These are phyloP conservation scores for Golubevia sp. DNA, from an alignment of 1,284 basidiomycete genomes.

Conservation along the genomic window DNA sequence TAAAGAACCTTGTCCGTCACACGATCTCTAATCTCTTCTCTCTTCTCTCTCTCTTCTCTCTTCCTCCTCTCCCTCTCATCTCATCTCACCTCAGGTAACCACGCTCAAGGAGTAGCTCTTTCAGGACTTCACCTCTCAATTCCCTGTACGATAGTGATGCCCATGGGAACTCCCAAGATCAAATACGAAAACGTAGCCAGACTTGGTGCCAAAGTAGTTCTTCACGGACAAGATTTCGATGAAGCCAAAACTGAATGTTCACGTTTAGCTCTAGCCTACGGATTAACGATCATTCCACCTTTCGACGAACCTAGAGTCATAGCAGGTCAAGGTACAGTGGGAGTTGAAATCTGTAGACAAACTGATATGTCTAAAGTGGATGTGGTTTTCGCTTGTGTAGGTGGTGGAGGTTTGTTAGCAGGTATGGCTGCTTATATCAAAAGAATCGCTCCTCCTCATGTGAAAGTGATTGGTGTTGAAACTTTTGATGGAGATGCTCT, in stretches of 20 bases:
- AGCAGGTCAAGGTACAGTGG: slow-evolving; percentile 94
- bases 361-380: slow-evolving; percentile 67
- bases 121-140: slow-evolving; percentile 84
- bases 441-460: slow-evolving; percentile 82
- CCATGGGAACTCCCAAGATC: slow-evolving; percentile 89
- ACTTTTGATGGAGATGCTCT: slow-evolving; percentile 94
- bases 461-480: slow-evolving; percentile 88
- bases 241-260: slow-evolving; percentile 94
- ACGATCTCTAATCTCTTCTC: too few relatives aligned
- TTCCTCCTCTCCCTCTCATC: neutral
- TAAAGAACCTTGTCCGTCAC: too few relatives aligned
- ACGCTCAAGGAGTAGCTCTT: slow-evolving; percentile 96
- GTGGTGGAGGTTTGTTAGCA: slow-evolving; percentile 87
- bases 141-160: slow-evolving; percentile 98
- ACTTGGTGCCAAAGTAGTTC: slow-evolving; percentile 89
- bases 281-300: slow-evolving; percentile 89
- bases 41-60: neutral
- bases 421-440: slow-evolving; percentile 93
- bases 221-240: slow-evolving; percentile 92
- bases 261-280: slow-evolving; percentile 76
- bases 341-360: slow-evolving; percentile 75
- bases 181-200: slow-evolving; percentile 93
- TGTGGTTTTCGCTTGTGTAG: slow-evolving; percentile 85
- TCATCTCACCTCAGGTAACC: slow-evolving; percentile 74
- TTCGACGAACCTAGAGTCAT: slow-evolving; percentile 97